phyloP scores from a whole-genome alignment of 1,284 basidiomycete species.

The Inonotus obliquus region DNA sequence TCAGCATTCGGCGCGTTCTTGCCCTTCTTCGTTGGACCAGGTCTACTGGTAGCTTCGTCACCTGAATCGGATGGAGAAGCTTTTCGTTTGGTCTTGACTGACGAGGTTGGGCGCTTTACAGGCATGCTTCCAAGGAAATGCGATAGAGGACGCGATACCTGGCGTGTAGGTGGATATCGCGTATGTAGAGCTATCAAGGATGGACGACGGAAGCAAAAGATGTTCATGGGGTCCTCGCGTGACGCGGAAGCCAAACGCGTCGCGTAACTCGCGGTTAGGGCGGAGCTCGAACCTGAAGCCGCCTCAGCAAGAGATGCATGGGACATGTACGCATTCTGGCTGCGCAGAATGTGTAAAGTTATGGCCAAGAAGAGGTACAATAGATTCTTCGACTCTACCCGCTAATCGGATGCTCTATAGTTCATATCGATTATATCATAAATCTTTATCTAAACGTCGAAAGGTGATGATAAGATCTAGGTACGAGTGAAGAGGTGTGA shows the following conservation, averaged over 20 bases:
- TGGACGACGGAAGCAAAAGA: background rate
- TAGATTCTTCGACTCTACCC: too few relatives aligned
- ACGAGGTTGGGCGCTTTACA: slow-evolving; percentile 4
- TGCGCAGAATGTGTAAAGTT: too few relatives aligned
- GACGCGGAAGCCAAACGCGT: background rate
- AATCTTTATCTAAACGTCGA: too few relatives aligned
- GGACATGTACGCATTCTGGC: too few relatives aligned
- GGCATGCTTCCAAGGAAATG: background rate
- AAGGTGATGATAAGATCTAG: too few relatives aligned
- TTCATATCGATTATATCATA: too few relatives aligned
- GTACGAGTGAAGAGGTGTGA: background rate
- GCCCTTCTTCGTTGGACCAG: background rate
- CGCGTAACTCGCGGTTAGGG: background rate
- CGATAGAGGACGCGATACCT: background rate
- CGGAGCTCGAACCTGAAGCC: background rate
- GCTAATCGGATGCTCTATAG: too few relatives aligned
- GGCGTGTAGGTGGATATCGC: background rate
- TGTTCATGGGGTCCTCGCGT: background rate
- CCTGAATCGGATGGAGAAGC: slow-evolving; percentile 2
- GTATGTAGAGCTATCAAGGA: background rate
- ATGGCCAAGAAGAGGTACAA: too few relatives aligned
- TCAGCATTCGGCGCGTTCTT: background rate
- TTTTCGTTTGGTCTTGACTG: slow-evolving; percentile 15
- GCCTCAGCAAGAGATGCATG: too few relatives aligned
- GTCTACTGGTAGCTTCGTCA: background rate